Conservation (phyloP, 208 protist genomes). For the Acanthamoeba royreba region DNA sequence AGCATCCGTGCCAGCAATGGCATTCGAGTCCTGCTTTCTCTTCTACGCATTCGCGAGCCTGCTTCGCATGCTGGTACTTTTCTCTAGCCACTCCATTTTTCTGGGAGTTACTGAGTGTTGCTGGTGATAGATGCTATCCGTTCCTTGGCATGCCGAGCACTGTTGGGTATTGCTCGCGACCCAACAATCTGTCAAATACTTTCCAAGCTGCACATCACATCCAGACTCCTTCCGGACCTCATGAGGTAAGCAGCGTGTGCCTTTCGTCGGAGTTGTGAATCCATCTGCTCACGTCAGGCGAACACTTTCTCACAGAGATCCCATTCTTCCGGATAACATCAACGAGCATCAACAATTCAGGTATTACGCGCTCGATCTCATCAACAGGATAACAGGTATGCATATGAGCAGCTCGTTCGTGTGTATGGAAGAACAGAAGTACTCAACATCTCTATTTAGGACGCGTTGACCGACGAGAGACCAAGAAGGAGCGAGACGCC, state of each 20-base stretch:
- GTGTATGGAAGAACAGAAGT: too few species aligned
- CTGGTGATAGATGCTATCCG: neutral
- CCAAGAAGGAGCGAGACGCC: neutral
- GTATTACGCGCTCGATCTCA: neutral
- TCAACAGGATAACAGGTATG: neutral
- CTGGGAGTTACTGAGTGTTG: too few species aligned
- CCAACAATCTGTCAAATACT: constrained; percentile 65
- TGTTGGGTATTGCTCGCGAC: constrained; percentile 56
- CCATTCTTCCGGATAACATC: constrained; percentile 9
- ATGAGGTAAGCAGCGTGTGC: neutral
- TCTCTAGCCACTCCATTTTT: too few species aligned
- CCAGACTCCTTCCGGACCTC: constrained; percentile 12
- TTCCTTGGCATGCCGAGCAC: constrained; percentile 24
- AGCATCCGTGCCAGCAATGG: constrained; percentile 19
- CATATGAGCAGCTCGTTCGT: neutral
- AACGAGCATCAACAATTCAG: constrained; percentile 35
- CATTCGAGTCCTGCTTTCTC: constrained; percentile 10
- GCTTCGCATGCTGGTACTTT: neutral
- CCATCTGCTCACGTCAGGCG: too few species aligned
- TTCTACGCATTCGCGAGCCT: neutral
- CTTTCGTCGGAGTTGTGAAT: too few species aligned
- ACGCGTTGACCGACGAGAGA: neutral
- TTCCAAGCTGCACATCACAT: constrained; percentile 49
- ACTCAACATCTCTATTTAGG: too few species aligned
- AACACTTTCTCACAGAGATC: too few species aligned